Percentiles rank a stretch among this genome's conserved stretches.
phyloP scores from a whole-genome alignment of 345 rosid genomes.

The Heritiera littoralis region DNA sequence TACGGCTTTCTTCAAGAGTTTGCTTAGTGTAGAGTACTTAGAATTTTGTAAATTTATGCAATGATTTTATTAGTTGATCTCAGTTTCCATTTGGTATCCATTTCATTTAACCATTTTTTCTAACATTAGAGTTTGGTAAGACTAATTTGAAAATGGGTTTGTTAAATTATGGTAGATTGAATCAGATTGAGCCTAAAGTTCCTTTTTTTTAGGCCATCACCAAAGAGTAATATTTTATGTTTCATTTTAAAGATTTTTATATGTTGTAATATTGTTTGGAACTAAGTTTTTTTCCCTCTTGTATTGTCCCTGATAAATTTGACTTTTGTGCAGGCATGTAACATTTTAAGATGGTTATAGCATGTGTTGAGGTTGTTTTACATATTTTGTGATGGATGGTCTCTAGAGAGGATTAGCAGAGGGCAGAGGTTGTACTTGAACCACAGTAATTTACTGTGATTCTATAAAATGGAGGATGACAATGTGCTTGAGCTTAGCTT shows the following conservation, averaged over 20 bases:
- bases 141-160: constrained; percentile 5
- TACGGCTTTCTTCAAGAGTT: neutral
- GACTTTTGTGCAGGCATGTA: constrained; percentile 11
- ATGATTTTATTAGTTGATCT: neutral
- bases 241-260: neutral
- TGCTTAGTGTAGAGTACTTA: neutral
- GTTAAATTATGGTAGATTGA: neutral
- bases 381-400: neutral
- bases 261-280: neutral
- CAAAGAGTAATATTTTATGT: neutral
- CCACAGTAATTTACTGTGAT: neutral
- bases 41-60: neutral
- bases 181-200: neutral
- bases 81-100: neutral
- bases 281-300: neutral
- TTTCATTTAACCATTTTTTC: neutral
- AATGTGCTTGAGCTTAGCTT: constrained; percentile 94
- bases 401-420: neutral
- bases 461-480: constrained; percentile 71
- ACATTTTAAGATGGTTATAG: constrained; percentile 8
- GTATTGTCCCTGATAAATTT: neutral
- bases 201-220: neutral
- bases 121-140: neutral
- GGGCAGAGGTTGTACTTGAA: constrained; percentile 5
- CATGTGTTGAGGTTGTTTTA: neutral